A percentile compares a stretch with the other conserved stretches of the same genome.
Evolutionary conservation across 257 asterid species (phyloP).

Genomic region (Solanum megistacrolobum): DNA sequence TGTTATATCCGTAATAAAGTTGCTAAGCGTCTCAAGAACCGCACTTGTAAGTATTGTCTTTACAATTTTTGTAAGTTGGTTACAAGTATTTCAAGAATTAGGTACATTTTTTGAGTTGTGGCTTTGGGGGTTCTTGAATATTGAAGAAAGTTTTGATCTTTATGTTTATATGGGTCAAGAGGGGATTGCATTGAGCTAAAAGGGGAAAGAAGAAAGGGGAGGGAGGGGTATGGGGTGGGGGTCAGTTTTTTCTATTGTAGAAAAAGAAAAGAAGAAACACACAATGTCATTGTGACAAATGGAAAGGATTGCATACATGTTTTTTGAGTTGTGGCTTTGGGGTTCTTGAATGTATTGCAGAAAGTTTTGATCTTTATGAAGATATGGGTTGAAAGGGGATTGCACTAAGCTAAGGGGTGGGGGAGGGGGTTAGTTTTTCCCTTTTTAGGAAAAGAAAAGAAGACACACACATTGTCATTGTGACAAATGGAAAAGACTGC

Average conservation of each 20-base stretch:
- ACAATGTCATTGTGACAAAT: background rate
- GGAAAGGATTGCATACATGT: background rate
- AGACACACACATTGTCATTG: background rate
- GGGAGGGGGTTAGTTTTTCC: background rate
- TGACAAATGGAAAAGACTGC: background rate
- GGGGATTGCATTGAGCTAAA: background rate
- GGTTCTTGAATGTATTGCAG: background rate
- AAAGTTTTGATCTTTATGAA: background rate
- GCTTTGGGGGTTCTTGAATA: background rate
- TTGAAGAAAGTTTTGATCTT: background rate
- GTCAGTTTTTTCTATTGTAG: background rate
- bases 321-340: background rate
- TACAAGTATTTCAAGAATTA: background rate
- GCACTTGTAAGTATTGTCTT: constrained; percentile 21
- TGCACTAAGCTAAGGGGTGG: background rate
- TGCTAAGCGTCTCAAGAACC: constrained; percentile 41
- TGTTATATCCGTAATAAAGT: constrained; percentile 63
- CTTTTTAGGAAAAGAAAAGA: background rate
- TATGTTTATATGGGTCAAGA: background rate
- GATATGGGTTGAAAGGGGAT: background rate
- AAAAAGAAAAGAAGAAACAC: background rate
- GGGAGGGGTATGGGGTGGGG: background rate
- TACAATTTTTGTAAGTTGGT: background rate
- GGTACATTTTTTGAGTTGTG: background rate
- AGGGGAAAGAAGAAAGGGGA: background rate